These are phyloP conservation scores for Dactylonectria estremocensis DNA, from an alignment of 2,329 filamentous ascomycete genomes.

Conservation along the genomic window DNA sequence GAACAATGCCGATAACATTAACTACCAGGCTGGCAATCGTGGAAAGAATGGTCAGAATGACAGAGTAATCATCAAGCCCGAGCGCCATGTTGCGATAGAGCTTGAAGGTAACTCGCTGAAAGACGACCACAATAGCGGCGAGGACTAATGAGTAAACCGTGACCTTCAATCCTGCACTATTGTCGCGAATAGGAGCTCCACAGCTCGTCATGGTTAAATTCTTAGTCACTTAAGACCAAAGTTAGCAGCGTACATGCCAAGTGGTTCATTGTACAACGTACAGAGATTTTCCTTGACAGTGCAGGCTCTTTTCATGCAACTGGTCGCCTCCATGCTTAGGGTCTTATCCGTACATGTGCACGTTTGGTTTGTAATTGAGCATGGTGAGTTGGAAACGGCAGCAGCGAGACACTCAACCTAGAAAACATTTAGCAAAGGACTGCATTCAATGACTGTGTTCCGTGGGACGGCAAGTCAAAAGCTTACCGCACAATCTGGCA, in stretches of 20 bases:
- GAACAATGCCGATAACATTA: constrained; percentile 48
- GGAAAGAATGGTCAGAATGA: constrained; percentile 46
- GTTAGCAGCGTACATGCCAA: not conserved
- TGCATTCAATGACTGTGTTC: not conserved
- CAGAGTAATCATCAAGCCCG: constrained; percentile 57
- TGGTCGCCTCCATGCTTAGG: constrained; percentile 45
- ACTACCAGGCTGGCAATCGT: constrained; percentile 52
- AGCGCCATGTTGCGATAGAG: constrained; percentile 53
- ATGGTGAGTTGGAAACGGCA: constrained; percentile 46
- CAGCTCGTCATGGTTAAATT: constrained; percentile 49
- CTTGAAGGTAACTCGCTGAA: constrained; percentile 58
- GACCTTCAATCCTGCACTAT: constrained; percentile 49
- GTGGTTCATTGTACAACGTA: constrained; percentile 35
- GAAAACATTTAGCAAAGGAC: not conserved
- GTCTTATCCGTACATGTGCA: constrained; percentile 52
- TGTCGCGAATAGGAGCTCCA: constrained; percentile 48
- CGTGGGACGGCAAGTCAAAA: not conserved
- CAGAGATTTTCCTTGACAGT: constrained; percentile 51
- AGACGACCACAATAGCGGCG: constrained; percentile 57
- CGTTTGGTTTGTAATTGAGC: constrained; percentile 44
- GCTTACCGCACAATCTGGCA: constrained; percentile 53
- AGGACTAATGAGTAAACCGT: constrained; percentile 53
- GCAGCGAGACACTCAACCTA: constrained; percentile 48
- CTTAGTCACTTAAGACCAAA: constrained; percentile 26
- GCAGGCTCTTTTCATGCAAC: constrained; percentile 49